Percentiles rank a stretch among this genome's conserved stretches.
phyloP scores from a whole-genome alignment of 2,329 filamentous ascomycete genomes.

The Phialocephala sp. region DNA sequence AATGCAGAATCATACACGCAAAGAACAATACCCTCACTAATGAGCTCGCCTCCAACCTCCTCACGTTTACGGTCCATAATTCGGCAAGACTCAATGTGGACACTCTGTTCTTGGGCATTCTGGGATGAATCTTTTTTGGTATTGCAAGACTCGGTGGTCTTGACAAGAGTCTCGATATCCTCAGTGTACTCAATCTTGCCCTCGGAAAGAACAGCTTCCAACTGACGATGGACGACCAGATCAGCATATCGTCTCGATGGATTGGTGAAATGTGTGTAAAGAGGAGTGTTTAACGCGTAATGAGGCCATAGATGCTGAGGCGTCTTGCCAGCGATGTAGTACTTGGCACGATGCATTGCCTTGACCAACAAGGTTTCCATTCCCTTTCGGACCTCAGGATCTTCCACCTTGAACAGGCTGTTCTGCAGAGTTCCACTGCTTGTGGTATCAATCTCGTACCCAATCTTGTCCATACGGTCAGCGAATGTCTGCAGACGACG shows the following conservation, averaged over 20 bases:
- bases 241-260: conserved; percentile 95
- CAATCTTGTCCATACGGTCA: conserved; percentile 90
- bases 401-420: conserved; percentile 91
- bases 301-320: conserved; percentile 80
- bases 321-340: conserved; percentile 84
- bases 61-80: conserved; percentile 92
- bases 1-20: conserved; percentile 99
- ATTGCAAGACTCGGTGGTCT: conserved; percentile 95
- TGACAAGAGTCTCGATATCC: conserved; percentile 84
- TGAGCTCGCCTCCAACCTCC: conserved; percentile 86
- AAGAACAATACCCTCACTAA: conserved; percentile 93
- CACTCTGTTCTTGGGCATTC: conserved; percentile 96
- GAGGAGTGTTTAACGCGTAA: conserved; percentile 88
- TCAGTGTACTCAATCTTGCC: conserved; percentile 85
- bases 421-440: conserved; percentile 93
- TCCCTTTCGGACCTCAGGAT: conserved; percentile 88
- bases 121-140: conserved; percentile 99
- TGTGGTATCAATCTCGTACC: conserved; percentile 85
- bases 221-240: conserved; percentile 91
- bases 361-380: conserved; percentile 97
- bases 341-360: conserved; percentile 95
- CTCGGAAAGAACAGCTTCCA: conserved; percentile 84
- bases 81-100: conserved; percentile 97
- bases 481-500: conserved; percentile 89
- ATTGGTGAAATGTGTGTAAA: conserved; percentile 98